Percentiles rank a stretch among this genome's conserved stretches.
Evolutionary conservation across 805 yeast species (phyloP).

Genomic region (Candida khao-thaluensis): DNA sequence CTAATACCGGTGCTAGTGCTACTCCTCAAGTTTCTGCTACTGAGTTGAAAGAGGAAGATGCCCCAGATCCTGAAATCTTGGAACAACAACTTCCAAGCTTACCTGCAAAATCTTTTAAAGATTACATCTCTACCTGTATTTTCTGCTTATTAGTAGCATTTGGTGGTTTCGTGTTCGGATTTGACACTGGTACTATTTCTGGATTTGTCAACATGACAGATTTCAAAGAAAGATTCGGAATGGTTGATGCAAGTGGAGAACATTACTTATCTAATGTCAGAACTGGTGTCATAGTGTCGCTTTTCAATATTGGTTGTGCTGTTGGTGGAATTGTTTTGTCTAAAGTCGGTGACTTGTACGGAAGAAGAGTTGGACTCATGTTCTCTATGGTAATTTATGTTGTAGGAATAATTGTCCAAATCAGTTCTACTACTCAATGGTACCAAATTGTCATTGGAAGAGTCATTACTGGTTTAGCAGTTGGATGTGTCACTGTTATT

Average conservation of each 20-base stretch:
- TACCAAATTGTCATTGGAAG: conserved; percentile 66
- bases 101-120: conserved; percentile 34
- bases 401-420: conserved; percentile 61
- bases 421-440: conserved; percentile 55
- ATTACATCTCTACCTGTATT: conserved; percentile 31
- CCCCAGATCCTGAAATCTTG: conserved; percentile 3
- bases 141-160: conserved; percentile 63
- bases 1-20: not conserved
- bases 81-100: conserved; percentile 8
- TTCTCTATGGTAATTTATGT: conserved; percentile 54
- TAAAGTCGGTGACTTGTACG: conserved; percentile 56
- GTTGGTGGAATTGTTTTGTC: conserved; percentile 65
- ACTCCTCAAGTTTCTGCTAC: conserved; percentile 14
- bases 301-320: conserved; percentile 71
- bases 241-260: conserved; percentile 37
- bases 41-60: conserved; percentile 13
- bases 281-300: conserved; percentile 52
- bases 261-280: conserved; percentile 44
- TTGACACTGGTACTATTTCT: conserved; percentile 77
- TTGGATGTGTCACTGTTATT: conserved; percentile 69
- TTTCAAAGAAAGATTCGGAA: conserved; percentile 54
- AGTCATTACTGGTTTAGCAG: conserved; percentile 64
- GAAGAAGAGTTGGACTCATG: conserved; percentile 59
- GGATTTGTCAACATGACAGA: conserved; percentile 68
- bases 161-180: conserved; percentile 77